phyloP scores from a whole-genome alignment of 192 early-diverging fungal genomes.

The Helicostylum pulchrum region DNA sequence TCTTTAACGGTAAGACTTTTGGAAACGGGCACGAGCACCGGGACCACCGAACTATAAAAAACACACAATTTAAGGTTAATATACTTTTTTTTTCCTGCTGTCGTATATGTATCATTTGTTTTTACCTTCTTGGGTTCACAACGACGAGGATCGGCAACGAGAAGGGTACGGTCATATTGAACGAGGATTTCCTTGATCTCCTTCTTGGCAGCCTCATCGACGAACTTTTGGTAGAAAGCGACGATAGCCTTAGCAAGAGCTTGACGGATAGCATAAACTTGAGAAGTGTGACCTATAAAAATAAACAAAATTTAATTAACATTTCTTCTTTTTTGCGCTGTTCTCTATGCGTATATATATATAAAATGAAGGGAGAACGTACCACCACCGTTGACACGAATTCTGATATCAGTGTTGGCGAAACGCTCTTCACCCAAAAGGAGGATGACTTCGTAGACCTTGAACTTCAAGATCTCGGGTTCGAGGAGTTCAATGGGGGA shows the following conservation, averaged over 20 bases:
- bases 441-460: conserved; percentile 98
- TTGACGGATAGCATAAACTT: conserved; percentile 98
- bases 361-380: not conserved
- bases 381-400: conserved; percentile 94
- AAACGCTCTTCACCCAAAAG: conserved; percentile 96
- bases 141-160: conserved; percentile 98
- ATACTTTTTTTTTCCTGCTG: no score
- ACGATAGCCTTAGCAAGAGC: conserved; percentile 99
- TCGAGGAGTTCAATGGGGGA: conserved; percentile 93
- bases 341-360: not conserved
- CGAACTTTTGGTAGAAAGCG: conserved; percentile 99
- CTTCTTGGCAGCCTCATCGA: conserved; percentile 99
- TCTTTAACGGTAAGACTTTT: conserved; percentile 86
- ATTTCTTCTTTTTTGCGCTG: not conserved
- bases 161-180: conserved; percentile 93
- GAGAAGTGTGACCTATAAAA: conserved; percentile 74
- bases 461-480: conserved; percentile 95
- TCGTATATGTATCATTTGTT: not conserved
- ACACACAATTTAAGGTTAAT: not conserved
- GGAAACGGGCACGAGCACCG: conserved; percentile 96
- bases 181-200: conserved; percentile 94
- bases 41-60: conserved; percentile 81
- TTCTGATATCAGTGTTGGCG: conserved; percentile 93
- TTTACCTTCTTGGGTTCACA: conserved; percentile 94
- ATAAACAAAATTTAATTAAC: not conserved